Base-by-base conservation (phyloP, 495 filamentous ascomycete species). In the Penicillium cosmopolitanum region DNA sequence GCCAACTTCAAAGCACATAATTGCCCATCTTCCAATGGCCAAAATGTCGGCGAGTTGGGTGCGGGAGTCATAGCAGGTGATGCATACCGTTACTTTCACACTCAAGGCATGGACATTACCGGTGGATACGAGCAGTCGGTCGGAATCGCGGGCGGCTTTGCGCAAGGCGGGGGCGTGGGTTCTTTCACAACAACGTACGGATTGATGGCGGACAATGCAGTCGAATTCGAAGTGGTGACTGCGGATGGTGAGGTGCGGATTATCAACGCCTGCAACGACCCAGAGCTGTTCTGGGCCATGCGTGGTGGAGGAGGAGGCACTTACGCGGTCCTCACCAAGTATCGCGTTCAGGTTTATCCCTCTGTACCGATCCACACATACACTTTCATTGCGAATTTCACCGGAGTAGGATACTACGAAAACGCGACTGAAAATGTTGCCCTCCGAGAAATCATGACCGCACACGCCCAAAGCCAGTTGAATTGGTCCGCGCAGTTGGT, bases 281-380 rank as follows among this genome's bases (percentile, higher is more conserved):
- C 80, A 0, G 85, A 88, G 50, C 80, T 87, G n/a, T 88, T 85
- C 72, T 85, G 74, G 7, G 79, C 79, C 6, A 64, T 86, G 28
- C 76, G 84, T 4, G 62, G 66, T 46, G 72, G 72, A 13, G 82
- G 82, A 6, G 70, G 68, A 11, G 78, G 80, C 16, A 82, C 73
- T 40, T 84, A 79, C 55, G 81, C 40, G n/a, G 1, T 15, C 2
- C n/a, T 44, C 7, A 44, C 40, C 40, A 44, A 23, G 23, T 23
- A 23, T 23, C 23, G 23, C 2, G 23, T 23, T 23, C 23, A 23
- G 3, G 23, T 23, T 4, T 23, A 23, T 23, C 23, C 23, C 3
- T 23, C 23, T 23, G 23, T 23, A 23, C 23, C 23, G 23, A 23
- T 23, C 23, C 23, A 23, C 23, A 23, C 23, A 23, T 23, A 23